A percentile compares a stretch with the other conserved stretches of the same genome.
phyloP scores from a whole-genome alignment of 2,329 filamentous ascomycete genomes.

The Colletotrichum phormii region DNA sequence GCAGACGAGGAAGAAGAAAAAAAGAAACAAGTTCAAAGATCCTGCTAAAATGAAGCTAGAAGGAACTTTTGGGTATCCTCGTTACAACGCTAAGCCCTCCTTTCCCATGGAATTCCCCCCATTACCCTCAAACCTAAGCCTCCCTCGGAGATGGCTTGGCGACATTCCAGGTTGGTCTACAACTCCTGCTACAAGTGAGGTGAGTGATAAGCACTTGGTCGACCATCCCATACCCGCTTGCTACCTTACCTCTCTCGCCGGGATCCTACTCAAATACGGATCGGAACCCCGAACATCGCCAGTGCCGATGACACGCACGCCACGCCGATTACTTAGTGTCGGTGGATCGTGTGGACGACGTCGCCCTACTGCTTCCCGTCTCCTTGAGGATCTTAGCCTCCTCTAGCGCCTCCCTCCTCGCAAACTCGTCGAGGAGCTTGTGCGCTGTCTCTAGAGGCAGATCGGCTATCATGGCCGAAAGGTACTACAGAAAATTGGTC shows the following conservation, averaged over 20 bases:
- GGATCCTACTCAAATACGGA: background rate
- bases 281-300: background rate
- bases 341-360: constrained; percentile 36
- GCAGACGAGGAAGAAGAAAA: background rate
- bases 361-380: constrained; percentile 31
- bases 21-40: background rate
- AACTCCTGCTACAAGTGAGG: background rate
- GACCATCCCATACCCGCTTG: background rate
- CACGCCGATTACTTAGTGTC: background rate
- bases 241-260: background rate
- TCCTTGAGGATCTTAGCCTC: constrained; percentile 37
- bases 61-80: constrained; percentile 31
- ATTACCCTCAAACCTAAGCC: background rate
- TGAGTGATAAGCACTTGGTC: background rate
- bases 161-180: background rate
- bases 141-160: background rate
- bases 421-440: constrained; percentile 40
- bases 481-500: constrained; percentile 24
- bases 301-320: background rate
- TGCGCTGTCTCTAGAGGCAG: constrained; percentile 40
- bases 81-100: constrained; percentile 29
- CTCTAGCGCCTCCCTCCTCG: constrained; percentile 34
- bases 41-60: background rate
- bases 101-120: constrained; percentile 1
- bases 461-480: constrained; percentile 38